A percentile compares a stretch with the other conserved stretches of the same genome.
phyloP scores from a whole-genome alignment of 2,329 filamentous ascomycete species.

The Dactylellina drechsleri region DNA sequence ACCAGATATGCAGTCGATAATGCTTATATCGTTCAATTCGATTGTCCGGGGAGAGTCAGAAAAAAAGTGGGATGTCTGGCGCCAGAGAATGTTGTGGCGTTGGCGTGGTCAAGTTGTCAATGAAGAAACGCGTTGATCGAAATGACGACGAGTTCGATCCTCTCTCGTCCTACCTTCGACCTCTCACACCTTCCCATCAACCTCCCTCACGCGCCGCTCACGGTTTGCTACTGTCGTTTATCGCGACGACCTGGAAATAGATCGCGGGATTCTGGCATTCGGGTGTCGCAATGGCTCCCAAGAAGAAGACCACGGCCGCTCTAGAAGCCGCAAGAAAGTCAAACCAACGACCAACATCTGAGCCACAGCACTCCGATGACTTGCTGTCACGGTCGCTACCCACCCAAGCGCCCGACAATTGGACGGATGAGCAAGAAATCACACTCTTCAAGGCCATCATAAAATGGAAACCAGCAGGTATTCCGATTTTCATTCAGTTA shows the following conservation, averaged over 20 bases:
- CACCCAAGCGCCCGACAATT: slow-evolving; percentile 68
- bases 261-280: slow-evolving; percentile 66
- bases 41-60: not conserved
- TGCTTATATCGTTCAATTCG: slow-evolving; percentile 5
- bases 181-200: not conserved
- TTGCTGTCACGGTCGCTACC: slow-evolving; percentile 32
- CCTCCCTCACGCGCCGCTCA: not conserved
- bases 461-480: slow-evolving; percentile 92
- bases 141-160: slow-evolving; percentile 12
- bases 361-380: slow-evolving; percentile 60
- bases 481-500: slow-evolving; percentile 55
- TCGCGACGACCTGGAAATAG: slow-evolving; percentile 3
- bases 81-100: slow-evolving; percentile 18
- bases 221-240: not conserved
- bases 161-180: not conserved
- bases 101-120: not conserved
- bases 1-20: not conserved
- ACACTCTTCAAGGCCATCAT: slow-evolving; percentile 93
- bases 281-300: slow-evolving; percentile 60
- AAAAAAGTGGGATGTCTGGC: not conserved
- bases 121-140: slow-evolving; percentile 33
- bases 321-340: slow-evolving; percentile 57
- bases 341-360: slow-evolving; percentile 62
- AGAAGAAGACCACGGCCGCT: slow-evolving; percentile 36
- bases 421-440: slow-evolving; percentile 95